Evolutionary conservation across 345 rosid genomes (phyloP), one percentile per base, ranked within the genome.

Genomic region (Camelina sativa): DNA sequence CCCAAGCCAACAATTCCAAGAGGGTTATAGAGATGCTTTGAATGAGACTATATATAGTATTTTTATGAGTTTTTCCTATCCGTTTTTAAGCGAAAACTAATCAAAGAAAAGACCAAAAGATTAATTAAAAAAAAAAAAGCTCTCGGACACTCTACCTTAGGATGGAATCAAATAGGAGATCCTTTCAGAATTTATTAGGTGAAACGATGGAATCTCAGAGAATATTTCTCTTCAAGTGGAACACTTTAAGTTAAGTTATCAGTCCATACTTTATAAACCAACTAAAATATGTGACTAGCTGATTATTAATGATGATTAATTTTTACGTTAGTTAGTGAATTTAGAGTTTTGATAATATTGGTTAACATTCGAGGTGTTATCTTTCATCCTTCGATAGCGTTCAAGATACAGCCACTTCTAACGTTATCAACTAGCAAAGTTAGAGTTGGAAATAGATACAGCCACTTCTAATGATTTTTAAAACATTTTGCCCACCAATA

Each of bases 1-100:
- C 58, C 62, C 57, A 77, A 77, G 80, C 68, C 62, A 77, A 52
- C 68, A 41, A 65, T 59, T 59, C 12, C 43, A 35, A 10, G 55
- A 55, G 71, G 30, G 20, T 73, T 41, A 28, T 53, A 7, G 2
- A 47, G 37, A 57, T 16, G 44, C 72, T 56, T 55, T 50, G 62
- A 40, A 52, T 59, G 51, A 25, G 2, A 25, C 28, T 25, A 44
- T 23, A 9, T 50, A 9, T 11, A 59, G 12, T 74, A 34, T 17
- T 11, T 40, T 54, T 15, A 54, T 43, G 19, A 12, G 30, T 34
- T 12, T 19, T 50, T 28, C 22, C 16, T 40, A 16, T 52, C 40
- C 23, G 35, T 62, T 30, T 28, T 28, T 28, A 28, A 28, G 30
- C 30, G 30, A 28, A 28, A 4, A 4, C 30, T 28, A 28, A 28